Percentiles rank a stretch among this genome's conserved stretches.
Conservation (phyloP, 2,329 filamentous ascomycete species). For the Epichloe sp. region DNA sequence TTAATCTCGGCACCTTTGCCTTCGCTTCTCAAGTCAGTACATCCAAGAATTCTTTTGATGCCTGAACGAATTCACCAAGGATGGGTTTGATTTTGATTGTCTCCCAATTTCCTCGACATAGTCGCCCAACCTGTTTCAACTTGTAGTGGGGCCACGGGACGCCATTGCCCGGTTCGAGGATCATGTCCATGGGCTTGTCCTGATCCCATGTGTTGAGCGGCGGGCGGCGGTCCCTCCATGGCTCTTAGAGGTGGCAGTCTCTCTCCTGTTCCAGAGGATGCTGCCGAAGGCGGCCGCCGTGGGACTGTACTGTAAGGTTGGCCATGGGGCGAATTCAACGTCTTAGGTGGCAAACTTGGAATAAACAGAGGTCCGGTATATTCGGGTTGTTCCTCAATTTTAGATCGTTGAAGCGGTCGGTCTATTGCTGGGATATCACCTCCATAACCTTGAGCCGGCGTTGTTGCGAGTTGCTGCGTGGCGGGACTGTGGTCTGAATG, state of each 20-base stretch:
- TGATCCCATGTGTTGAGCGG: slow-evolving; percentile 8
- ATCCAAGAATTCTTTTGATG: neutral
- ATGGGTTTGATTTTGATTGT: slow-evolving; percentile 8
- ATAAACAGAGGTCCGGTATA: slow-evolving; percentile 27
- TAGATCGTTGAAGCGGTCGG: slow-evolving; percentile 31
- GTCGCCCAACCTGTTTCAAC: slow-evolving; percentile 26
- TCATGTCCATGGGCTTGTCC: slow-evolving; percentile 23
- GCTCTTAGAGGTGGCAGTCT: slow-evolving; percentile 34
- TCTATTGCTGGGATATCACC: slow-evolving; percentile 32
- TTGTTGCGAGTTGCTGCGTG: slow-evolving; percentile 14
- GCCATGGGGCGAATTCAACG: slow-evolving; percentile 29
- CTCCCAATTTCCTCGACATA: slow-evolving; percentile 12
- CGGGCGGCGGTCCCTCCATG: slow-evolving; percentile 25
- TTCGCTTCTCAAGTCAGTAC: neutral
- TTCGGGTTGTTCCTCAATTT: slow-evolving; percentile 34
- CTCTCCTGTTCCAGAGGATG: slow-evolving; percentile 26
- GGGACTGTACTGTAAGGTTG: slow-evolving; percentile 22
- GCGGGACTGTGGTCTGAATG: slow-evolving; percentile 26
- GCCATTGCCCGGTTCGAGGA: slow-evolving; percentile 23
- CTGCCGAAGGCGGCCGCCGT: slow-evolving; percentile 24
- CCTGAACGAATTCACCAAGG: slow-evolving; percentile 1
- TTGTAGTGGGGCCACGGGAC: slow-evolving; percentile 17
- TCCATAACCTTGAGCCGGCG: slow-evolving; percentile 21
- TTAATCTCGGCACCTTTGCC: neutral
- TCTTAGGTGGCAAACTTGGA: slow-evolving; percentile 20